Conservation (phyloP, 164 flowering plant genomes). For the Sedum album region DNA sequence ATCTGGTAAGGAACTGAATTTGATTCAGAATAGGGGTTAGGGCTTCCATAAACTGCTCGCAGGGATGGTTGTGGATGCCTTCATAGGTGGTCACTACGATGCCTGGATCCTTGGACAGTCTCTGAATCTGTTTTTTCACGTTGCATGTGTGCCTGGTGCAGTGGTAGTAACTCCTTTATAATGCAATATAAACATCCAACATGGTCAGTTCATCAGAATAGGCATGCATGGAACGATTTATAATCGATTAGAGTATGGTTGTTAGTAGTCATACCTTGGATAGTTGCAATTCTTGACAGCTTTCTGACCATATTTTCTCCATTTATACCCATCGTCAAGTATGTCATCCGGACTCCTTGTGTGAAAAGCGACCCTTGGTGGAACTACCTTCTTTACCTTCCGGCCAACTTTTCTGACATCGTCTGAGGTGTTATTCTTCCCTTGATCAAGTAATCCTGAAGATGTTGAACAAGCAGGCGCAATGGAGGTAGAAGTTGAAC, state of each 20-base stretch:
- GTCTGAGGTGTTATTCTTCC: background rate
- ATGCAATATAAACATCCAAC: background rate
- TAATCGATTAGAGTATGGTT: background rate
- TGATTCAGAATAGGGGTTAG: background rate
- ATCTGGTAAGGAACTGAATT: background rate
- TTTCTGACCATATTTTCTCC: background rate
- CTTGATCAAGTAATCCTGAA: background rate
- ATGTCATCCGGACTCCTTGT: background rate
- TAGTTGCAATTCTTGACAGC: background rate
- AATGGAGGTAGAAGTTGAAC: background rate
- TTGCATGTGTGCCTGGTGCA: background rate
- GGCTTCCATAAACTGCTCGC: background rate
- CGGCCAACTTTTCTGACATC: background rate
- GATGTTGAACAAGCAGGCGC: background rate
- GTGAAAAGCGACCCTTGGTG: background rate
- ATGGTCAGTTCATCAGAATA: background rate
- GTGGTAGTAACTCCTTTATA: background rate
- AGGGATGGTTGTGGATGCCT: background rate
- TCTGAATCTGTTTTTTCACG: background rate
- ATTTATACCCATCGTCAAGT: background rate
- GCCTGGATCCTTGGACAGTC: background rate
- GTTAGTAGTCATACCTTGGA: background rate
- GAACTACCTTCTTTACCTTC: background rate
- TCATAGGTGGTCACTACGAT: background rate
- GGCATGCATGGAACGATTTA: background rate